These are phyloP conservation scores for Geosmithia morbida DNA, from an alignment of 2,329 filamentous ascomycete genomes.

Conservation along the genomic window DNA sequence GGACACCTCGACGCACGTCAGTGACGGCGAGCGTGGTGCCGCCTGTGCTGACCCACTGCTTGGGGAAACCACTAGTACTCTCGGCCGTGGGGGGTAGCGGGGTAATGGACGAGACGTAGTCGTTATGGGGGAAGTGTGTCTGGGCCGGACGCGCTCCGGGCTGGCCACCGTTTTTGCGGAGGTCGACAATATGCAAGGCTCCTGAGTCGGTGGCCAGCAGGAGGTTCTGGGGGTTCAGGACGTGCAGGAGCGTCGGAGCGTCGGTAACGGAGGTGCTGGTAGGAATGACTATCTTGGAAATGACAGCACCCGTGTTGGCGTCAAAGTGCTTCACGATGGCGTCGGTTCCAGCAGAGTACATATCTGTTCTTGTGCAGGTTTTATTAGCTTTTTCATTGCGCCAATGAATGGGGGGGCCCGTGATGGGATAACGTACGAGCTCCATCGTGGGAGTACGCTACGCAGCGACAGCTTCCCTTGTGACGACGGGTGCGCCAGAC, in stretches of 20 bases:
- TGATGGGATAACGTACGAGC: conserved; percentile 24
- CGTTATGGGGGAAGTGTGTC: conserved; percentile 75
- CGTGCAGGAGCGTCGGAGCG: conserved; percentile 67
- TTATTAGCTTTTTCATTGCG: neutral
- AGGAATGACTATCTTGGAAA: conserved; percentile 72
- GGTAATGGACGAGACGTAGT: conserved; percentile 82
- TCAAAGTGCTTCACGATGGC: conserved; percentile 43
- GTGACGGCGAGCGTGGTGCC: conserved; percentile 84
- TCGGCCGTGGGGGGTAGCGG: conserved; percentile 66
- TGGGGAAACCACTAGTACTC: conserved; percentile 78
- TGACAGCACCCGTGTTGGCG: conserved; percentile 49
- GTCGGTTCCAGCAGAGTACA: conserved; percentile 51
- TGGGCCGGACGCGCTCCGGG: conserved; percentile 54
- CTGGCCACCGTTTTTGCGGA: conserved; percentile 44
- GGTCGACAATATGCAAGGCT: conserved; percentile 75
- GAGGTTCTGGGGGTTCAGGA: conserved; percentile 74
- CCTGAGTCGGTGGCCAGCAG: conserved; percentile 85
- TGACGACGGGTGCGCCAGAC: conserved; percentile 80
- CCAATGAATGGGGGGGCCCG: neutral
- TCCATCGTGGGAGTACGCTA: conserved; percentile 71
- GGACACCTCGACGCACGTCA: conserved; percentile 71
- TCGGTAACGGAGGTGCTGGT: conserved; percentile 40
- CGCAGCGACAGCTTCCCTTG: conserved; percentile 79
- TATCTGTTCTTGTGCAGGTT: conserved; percentile 19
- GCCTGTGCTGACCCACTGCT: conserved; percentile 91